These are phyloP conservation scores for Asparagopsis taxiformis DNA, from an alignment of 31 red algal species.

Conservation along the genomic window DNA sequence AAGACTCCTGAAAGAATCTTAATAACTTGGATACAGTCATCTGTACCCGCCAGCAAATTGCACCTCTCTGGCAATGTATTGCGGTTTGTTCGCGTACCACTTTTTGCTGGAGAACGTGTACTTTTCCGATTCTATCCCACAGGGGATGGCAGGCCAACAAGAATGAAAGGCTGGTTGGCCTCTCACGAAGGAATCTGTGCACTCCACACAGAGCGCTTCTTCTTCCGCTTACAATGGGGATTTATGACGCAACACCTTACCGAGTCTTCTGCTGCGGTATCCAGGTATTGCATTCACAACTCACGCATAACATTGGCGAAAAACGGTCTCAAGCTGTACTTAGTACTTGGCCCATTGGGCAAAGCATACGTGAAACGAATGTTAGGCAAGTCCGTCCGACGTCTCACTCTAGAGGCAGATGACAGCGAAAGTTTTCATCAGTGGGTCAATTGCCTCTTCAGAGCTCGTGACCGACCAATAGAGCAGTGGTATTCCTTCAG, in stretches of 20 bases:
- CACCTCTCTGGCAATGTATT: no score
- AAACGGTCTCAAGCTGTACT: slow-evolving; percentile 19
- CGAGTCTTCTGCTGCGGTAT: slow-evolving; percentile 35
- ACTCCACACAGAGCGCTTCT: slow-evolving; percentile 47
- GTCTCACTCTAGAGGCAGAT: slow-evolving; percentile 20
- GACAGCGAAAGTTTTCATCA: slow-evolving; percentile 15
- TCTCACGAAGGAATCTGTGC: slow-evolving; percentile 11
- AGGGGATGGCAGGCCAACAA: background rate
- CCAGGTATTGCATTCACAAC: slow-evolving; percentile 46
- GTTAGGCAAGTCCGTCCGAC: background rate
- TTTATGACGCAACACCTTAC: slow-evolving; percentile 60
- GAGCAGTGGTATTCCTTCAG: slow-evolving; percentile 26
- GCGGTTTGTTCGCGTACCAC: no score
- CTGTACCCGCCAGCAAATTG: no score
- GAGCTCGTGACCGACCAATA: slow-evolving; percentile 34
- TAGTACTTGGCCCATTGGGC: slow-evolving; percentile 41
- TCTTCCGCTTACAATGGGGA: slow-evolving; percentile 67
- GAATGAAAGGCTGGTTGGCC: slow-evolving; percentile 67
- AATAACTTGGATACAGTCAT: no score
- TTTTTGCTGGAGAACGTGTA: no score
- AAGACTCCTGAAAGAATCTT: no score
- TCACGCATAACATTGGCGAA: slow-evolving; percentile 19
- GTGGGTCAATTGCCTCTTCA: slow-evolving; percentile 40
- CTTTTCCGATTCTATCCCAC: no score
- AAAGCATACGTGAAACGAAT: slow-evolving; percentile 17